These are phyloP conservation scores for Leishmania turanica DNA, from an alignment of 208 protist species.

Conservation along the genomic window DNA sequence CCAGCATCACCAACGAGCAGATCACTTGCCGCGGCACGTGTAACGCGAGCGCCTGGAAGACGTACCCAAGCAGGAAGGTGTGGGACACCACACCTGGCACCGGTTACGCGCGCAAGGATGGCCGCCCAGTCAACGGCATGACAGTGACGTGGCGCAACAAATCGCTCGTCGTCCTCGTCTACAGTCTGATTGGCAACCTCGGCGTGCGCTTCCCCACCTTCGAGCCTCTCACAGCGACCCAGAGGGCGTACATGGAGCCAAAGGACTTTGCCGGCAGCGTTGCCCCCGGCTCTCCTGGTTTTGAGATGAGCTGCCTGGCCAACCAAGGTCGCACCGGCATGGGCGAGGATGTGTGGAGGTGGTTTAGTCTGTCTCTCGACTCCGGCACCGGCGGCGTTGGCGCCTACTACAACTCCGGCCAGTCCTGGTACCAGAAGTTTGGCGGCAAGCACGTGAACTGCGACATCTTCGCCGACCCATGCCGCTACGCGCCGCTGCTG, in stretches of 20 bases:
- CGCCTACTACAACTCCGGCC: constrained; percentile 53
- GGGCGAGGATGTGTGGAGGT: constrained; percentile 77
- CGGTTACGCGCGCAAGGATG: constrained; percentile 60
- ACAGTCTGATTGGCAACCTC: constrained; percentile 79
- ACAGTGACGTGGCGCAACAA: constrained; percentile 61
- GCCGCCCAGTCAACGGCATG: constrained; percentile 57
- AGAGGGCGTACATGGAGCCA: constrained; percentile 59
- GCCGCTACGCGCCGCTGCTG: constrained; percentile 79
- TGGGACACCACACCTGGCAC: constrained; percentile 70
- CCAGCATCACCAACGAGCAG: constrained; percentile 50
- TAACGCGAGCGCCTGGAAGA: constrained; percentile 69
- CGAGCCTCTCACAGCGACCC: constrained; percentile 49
- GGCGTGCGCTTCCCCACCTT: constrained; percentile 87
- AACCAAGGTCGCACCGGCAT: constrained; percentile 57
- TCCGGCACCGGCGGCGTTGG: constrained; percentile 63
- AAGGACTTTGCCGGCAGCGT: constrained; percentile 49
- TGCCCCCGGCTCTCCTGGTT: constrained; percentile 45
- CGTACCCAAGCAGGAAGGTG: constrained; percentile 50
- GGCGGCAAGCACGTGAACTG: constrained; percentile 81
- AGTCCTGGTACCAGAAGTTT: constrained; percentile 89
- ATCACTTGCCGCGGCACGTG: constrained; percentile 80
- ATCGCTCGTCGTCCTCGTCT: constrained; percentile 66
- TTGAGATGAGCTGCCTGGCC: constrained; percentile 72
- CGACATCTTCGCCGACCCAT: constrained; percentile 77
- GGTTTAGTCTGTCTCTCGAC: constrained; percentile 43